Evolutionary conservation across 2,329 filamentous ascomycete genomes (phyloP), one percentile per base, ranked within the genome.

Genomic region (Botryotinia narcissicola): DNA sequence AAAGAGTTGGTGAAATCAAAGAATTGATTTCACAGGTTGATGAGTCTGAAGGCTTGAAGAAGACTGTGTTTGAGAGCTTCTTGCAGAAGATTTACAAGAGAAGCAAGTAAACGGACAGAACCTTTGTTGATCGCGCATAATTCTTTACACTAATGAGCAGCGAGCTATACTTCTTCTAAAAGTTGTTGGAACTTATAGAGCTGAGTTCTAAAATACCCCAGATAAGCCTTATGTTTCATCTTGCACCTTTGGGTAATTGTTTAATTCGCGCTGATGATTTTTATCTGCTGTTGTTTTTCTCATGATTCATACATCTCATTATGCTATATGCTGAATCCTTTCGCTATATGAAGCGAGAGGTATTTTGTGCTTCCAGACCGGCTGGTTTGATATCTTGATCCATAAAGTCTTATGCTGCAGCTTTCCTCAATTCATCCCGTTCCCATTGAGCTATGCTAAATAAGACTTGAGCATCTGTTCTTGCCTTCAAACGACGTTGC

Each of bases 71-170:
- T 78, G 92, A 97, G 79, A 88, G 89, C 62, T 99, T 98, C 87
- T 86, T 99, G 77, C 87, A 87, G 83, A 99, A 99, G 89, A 98
- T 99, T 82, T 98, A 98, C 89, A 97, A 97, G 90, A 89, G 96
- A 81, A 96, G 90, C 88, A 98, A 97, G 85, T 98, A 93, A 82
- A 83, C n/a, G 16, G 48, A 32, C 54, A 10, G 14, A 29, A 18
- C 7, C 22, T 42, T 71, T 51, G n/a, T 40, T 64, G 37, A 18
- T 37, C 40, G 46, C 32, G 37, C 32, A 35, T 68, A 46, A 18
- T 46, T 60, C 37, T 61, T 46, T 61, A 61, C 67, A 46, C 42
- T 57, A 60, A 57, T 68, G 20, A 67, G n/a, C 46, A 35, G 70
- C 46, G 16, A 59, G 48, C 29, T 18, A 60, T 72, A 12, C n/a